phyloP scores from a whole-genome alignment of 805 yeast genomes.

The Millerago galiae region DNA sequence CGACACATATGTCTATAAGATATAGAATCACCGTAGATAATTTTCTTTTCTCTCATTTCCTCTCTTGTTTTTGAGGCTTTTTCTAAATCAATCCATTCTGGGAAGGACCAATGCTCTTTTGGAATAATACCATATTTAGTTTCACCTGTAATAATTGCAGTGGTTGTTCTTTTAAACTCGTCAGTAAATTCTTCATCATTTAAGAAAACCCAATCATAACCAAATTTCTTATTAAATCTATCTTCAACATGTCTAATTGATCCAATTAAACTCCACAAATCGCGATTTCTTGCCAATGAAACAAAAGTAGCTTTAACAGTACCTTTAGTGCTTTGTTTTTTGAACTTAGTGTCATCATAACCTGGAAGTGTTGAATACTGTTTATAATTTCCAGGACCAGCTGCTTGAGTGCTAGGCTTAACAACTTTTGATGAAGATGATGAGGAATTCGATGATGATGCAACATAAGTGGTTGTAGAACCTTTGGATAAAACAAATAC shows the following conservation, averaged over 20 bases:
- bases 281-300: constrained; percentile 64
- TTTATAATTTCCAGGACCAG: constrained; percentile 10
- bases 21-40: constrained; percentile 54
- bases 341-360: constrained; percentile 13
- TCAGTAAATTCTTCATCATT: constrained; percentile 61
- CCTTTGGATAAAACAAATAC: constrained; percentile 24
- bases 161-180: constrained; percentile 44
- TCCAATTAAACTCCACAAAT: constrained; percentile 48
- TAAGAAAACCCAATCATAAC: constrained; percentile 76
- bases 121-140: constrained; percentile 60
- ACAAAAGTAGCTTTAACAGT: constrained; percentile 55
- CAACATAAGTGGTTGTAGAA: constrained; percentile 19
- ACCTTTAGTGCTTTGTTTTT: constrained; percentile 22
- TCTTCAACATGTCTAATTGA: constrained; percentile 62
- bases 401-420: constrained; percentile 11
- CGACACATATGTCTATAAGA: constrained; percentile 69
- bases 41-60: constrained; percentile 35
- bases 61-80: constrained; percentile 40
- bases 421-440: not conserved
- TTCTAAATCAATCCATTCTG: constrained; percentile 53
- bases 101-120: constrained; percentile 62
- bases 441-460: constrained; percentile 3
- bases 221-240: constrained; percentile 54
- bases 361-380: constrained; percentile 10
- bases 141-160: constrained; percentile 49